phyloP scores from a whole-genome alignment of 2,329 filamentous ascomycete species.

The Lachnellula hyalina region DNA sequence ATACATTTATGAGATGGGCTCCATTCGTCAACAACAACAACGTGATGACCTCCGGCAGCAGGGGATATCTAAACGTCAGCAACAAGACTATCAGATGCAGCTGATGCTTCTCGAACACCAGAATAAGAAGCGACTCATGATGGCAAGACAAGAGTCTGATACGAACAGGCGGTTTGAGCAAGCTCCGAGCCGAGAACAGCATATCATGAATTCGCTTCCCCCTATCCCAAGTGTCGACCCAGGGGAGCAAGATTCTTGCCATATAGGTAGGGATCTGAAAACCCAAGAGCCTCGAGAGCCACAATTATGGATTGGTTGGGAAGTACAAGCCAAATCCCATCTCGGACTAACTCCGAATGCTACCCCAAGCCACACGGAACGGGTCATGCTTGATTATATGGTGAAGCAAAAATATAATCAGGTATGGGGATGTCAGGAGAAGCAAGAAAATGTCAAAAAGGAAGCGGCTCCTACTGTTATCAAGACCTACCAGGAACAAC shows the following conservation, averaged over 20 bases:
- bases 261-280: neutral
- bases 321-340: neutral
- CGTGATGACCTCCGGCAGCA: neutral
- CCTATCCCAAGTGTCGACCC: too few species aligned
- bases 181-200: constrained; percentile 1
- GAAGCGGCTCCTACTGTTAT: neutral
- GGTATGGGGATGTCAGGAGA: neutral
- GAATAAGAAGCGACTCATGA: constrained; percentile 75
- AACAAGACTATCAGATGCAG: constrained; percentile 71
- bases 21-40: neutral
- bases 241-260: too few species aligned
- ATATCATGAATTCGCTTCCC: neutral
- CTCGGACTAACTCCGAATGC: neutral
- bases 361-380: neutral
- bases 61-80: too few species aligned
- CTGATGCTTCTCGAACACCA: constrained; percentile 77
- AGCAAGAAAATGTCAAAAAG: neutral
- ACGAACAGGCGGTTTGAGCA: neutral
- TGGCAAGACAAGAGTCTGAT: constrained; percentile 57
- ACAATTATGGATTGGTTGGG: neutral
- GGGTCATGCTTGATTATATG: neutral
- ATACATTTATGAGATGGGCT: too few species aligned
- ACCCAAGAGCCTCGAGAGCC: neutral
- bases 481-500: neutral
- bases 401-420: neutral